Base-by-base conservation (phyloP, 2,329 filamentous ascomycete species). In the Cladosporium halotolerans region DNA sequence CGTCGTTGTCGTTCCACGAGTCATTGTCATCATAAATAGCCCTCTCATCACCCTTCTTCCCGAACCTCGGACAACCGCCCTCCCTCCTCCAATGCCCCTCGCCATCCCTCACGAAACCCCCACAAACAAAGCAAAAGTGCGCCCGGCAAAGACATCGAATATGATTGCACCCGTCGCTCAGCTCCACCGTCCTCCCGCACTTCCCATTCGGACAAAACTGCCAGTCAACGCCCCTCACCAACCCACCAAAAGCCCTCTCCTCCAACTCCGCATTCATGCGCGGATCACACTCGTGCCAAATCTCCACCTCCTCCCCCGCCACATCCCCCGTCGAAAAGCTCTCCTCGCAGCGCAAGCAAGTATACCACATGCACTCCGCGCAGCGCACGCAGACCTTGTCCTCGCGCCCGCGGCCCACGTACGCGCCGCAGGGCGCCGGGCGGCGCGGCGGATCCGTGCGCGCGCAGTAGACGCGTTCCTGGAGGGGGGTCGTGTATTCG, bases 71-170 rank as follows among this genome's bases (percentile, higher is more conserved):
- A 42, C 50, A 53, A 2, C 50, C 50, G 7, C 33, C 31, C 13
- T 42, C 14, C 36, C 14, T 32, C 16, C 44, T 28, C 50, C 50
- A 53, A 42, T 53, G 40, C 34, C 50, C 43, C 9, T 46, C 16
- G 1, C 44, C 43, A 31, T 45, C 44, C 18, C 33, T 51, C 11
- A 54, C 55, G 2, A n/a, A 19, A 16, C 23, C 10, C 5, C 58
- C 57, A 38, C 57, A 60, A 13, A 56, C 38, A 41, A 57, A 60
- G 53, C 59, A 60, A 34, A 64, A 57, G 39, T 57, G 52, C 23
- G 51, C 56, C 10, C 56, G 50, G 28, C 63, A 63, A 3, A 38
- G 19, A 40, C 58, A 60, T 3, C 19, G 32, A 9, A 60, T 19
- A 16, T 60, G 57, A 44, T 60, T 60, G 42, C 58, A 60, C 10